A percentile compares a stretch with the other conserved stretches of the same genome.
phyloP scores from a whole-genome alignment of 371 early-diverging fungal species.

The Chytridium lagenaria region DNA sequence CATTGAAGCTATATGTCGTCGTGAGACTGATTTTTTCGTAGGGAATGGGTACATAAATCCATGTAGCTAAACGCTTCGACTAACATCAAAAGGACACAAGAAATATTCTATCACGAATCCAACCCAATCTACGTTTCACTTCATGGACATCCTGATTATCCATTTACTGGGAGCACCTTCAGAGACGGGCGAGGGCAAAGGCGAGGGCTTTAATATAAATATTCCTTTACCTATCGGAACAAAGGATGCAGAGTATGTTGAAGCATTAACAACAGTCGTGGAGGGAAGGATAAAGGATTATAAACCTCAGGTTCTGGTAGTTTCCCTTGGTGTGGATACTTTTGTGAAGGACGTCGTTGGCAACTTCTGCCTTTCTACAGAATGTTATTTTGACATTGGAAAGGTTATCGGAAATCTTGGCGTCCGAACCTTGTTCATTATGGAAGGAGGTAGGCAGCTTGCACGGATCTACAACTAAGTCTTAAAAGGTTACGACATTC shows the following conservation, averaged over 20 bases:
- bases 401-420: slow-evolving; percentile 50
- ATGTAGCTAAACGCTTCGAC: background rate
- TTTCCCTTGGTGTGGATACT: slow-evolving; percentile 50
- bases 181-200: slow-evolving; percentile 41
- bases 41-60: background rate
- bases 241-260: slow-evolving; percentile 41
- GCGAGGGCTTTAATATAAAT: slow-evolving; percentile 47
- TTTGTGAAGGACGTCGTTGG: slow-evolving; percentile 68
- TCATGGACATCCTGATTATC: slow-evolving; percentile 47
- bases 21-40: slow-evolving; percentile 36
- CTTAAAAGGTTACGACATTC: slow-evolving; percentile 55
- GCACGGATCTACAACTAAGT: background rate
- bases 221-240: slow-evolving; percentile 46
- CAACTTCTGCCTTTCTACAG: slow-evolving; percentile 62
- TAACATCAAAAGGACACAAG: slow-evolving; percentile 70
- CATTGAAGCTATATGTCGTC: slow-evolving; percentile 44
- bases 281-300: slow-evolving; percentile 26
- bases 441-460: slow-evolving; percentile 65
- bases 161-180: slow-evolving; percentile 42
- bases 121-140: slow-evolving; percentile 48
- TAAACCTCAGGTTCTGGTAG: slow-evolving; percentile 40
- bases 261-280: slow-evolving; percentile 25
- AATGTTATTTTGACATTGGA: slow-evolving; percentile 64
- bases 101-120: slow-evolving; percentile 62
- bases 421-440: slow-evolving; percentile 69